Base-by-base conservation (phyloP, 495 filamentous ascomycete species). In the Penicillium cinerascens region DNA sequence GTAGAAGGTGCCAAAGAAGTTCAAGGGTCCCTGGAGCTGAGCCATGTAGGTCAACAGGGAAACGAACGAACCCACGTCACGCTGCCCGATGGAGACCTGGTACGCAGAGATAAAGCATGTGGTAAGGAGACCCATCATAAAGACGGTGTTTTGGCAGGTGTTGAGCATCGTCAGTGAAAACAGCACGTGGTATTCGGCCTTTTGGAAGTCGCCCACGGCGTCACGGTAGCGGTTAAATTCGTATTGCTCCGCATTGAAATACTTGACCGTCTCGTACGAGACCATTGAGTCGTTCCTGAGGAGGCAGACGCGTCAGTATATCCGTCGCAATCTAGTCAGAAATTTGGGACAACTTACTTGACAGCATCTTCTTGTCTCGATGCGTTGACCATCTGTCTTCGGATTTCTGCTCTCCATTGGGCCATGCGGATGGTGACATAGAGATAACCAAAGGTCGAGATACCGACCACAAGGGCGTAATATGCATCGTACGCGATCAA, bases 1-100 rank as follows among this genome's bases (percentile, higher is more conserved):
- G 66, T 97, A 98, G 70, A 98, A 97, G 0, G 93, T 93, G 44
- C 95, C 93, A 70, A 98, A 97, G 78, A 95, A 98, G 69, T 96
- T 96, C 59, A 98, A 78, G 8, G 93, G 93, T 1, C 84, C 86
- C 69, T 96, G 91, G 26, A 98, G 77, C 67, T 98, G 93, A 25
- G 83, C 85, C 78, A 97, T 91, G 71, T 97, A 98, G 5, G 87
- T 87, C 52, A 97, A 75, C 47, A 97, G 74, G 3, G 76, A 70
- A 7, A 93, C 87, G 62, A 97, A 97, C 45, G 87, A 75, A 54
- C 90, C 88, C 9, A 96, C 89, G 18, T 75, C 69, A 18, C 80
- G 82, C 61, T 84, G 75, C 9, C 84, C 84, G 27, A 77, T 84
- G 1, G 87, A 85, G 21, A 97, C 89, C 71, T 97, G 89, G 63